phyloP scores from a whole-genome alignment of 257 asterid species.

The Fraxinus cuspidata region DNA sequence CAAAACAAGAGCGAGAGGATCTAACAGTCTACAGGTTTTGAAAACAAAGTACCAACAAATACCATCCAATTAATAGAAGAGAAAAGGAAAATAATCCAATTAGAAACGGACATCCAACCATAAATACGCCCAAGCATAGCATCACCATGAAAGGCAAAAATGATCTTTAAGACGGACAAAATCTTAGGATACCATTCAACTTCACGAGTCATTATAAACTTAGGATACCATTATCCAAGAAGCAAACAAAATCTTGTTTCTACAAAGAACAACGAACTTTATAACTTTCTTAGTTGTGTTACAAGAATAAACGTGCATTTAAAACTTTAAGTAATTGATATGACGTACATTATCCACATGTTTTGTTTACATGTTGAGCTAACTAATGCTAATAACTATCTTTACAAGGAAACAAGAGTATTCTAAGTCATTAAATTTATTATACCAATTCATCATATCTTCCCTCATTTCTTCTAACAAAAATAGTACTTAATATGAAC shows the following conservation, averaged over 20 bases:
- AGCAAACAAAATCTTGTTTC: slow-evolving; percentile 2
- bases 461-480: background rate
- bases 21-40: slow-evolving; percentile 57
- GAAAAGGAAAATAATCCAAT: slow-evolving; percentile 64
- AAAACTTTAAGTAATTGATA: background rate
- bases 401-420: background rate
- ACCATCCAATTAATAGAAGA: slow-evolving; percentile 67
- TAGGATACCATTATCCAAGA: slow-evolving; percentile 9
- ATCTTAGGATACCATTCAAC: too few relatives aligned
- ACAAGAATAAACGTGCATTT: background rate
- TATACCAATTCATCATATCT: background rate
- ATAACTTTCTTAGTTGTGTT: background rate
- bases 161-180: slow-evolving; percentile 61
- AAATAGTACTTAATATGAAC: background rate
- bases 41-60: slow-evolving; percentile 46
- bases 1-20: slow-evolving; percentile 14
- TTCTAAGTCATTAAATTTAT: too few relatives aligned
- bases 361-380: background rate
- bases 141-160: slow-evolving; percentile 68
- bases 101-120: slow-evolving; percentile 87
- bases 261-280: background rate
- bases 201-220: slow-evolving; percentile 6
- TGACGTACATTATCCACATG: background rate
- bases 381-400: background rate
- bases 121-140: slow-evolving; percentile 57